phyloP scores from a whole-genome alignment of 768 basidiomycete species.

The Cytidiella melzeri region DNA sequence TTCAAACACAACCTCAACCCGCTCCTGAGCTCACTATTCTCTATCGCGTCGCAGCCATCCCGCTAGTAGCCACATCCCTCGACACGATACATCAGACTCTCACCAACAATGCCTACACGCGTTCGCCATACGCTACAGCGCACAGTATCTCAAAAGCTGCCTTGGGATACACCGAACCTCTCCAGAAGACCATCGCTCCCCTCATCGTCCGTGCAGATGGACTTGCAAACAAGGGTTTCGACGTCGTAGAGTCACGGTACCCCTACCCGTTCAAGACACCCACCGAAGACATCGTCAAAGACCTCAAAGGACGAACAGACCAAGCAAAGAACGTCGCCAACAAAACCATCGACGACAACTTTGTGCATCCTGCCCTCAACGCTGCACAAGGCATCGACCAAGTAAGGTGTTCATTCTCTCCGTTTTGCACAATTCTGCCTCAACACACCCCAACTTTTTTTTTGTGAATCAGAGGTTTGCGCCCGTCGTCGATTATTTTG shows the following conservation, averaged over 20 bases:
- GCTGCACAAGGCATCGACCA: conserved; percentile 69
- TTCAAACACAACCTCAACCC: conserved; percentile 20
- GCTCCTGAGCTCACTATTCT: conserved; percentile 57
- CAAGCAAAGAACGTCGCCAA: conserved; percentile 49
- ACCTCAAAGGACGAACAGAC: conserved; percentile 52
- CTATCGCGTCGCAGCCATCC: conserved; percentile 63
- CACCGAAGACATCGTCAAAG: conserved; percentile 62
- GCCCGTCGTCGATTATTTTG: conserved; percentile 71
- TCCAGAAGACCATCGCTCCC: conserved; percentile 61
- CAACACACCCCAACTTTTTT: too few species aligned
- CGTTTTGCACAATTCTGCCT: too few species aligned
- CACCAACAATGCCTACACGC: conserved; percentile 52
- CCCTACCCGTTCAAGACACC: conserved; percentile 72
- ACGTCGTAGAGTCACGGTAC: conserved; percentile 64
- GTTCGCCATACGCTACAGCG: conserved; percentile 59
- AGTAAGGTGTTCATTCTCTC: conserved; percentile 33
- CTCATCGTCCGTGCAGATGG: conserved; percentile 57
- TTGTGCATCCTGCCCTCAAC: conserved; percentile 55
- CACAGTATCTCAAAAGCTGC: conserved; percentile 45
- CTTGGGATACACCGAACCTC: conserved; percentile 47
- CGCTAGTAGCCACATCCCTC: conserved; percentile 61
- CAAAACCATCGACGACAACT: conserved; percentile 60
- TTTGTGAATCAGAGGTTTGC: conserved; percentile 57
- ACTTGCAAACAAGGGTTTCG: conserved; percentile 69
- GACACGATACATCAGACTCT: conserved; percentile 55